Evolutionary conservation across 805 yeast genomes (phyloP), one percentile per base, ranked within the genome.

Genomic region (Tetrapisispora namnaoensis): DNA sequence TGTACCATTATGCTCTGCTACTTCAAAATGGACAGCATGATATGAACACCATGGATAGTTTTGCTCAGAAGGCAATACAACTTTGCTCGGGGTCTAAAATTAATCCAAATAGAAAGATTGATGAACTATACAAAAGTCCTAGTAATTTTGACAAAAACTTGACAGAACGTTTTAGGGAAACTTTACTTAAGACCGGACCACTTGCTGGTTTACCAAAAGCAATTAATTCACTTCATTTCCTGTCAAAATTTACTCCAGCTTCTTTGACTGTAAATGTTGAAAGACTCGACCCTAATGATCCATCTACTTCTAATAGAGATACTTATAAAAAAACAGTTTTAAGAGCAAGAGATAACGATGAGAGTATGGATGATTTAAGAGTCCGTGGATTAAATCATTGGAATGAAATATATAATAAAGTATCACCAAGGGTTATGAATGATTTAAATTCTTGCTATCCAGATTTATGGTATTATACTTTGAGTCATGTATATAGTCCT

Each of bases 161-260:
- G 7, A 72, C 90, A 0, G 70, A 71, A 38, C 77, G 83, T 55
- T 70, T 84, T 47, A 71, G 95, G 51, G 97, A 90, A 58, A 81
- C 89, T 9, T 68, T 90, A 2, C 68, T 90, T 58, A 90, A 89
- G 60, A 73, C 87, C 3, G 75, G 84, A 0, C 95, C 95, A 0
- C 68, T 90, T 42, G 78, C 81, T 16, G 97, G 97, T 0, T 71
- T 89, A 14, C 97, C 97, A 1, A 82, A 82, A 55, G 78, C 89
- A 1, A 90, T 90, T 63, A 90, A 89, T 63, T 76, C 95, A 1
- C 67, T 90, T 58, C 82, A 78, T 57, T 71, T 73, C 17, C 69
- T 89, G 49, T 78, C 78, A 51, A 75, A 75, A 27, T 79, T 72
- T 1, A 86, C 95, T 0, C 95, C 96, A 4, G 44, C 52, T 1